Percentiles rank a stretch among this genome's conserved stretches.
These are phyloP conservation scores for Phialophora tarda DNA, from an alignment of 2,329 filamentous ascomycete genomes.

Conservation along the genomic window DNA sequence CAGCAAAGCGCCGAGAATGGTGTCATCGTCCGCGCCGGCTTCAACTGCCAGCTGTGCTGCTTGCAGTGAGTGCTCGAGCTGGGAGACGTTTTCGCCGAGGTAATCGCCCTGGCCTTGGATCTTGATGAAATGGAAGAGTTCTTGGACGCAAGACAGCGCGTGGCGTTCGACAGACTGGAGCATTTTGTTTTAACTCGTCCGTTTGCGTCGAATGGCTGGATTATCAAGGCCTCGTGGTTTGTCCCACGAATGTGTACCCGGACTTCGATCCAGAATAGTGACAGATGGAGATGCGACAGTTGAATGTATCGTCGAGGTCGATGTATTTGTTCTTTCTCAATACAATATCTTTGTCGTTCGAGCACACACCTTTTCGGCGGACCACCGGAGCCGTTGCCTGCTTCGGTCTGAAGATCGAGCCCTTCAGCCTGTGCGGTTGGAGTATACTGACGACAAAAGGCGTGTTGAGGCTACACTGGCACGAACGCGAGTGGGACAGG, in stretches of 20 bases:
- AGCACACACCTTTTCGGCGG: background rate
- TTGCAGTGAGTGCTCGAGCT: constrained; percentile 46
- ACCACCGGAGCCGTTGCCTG: background rate
- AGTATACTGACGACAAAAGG: background rate
- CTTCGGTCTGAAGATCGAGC: constrained; percentile 16
- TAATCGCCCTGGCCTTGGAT: constrained; percentile 46
- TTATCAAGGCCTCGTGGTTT: background rate
- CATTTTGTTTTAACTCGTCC: constrained; percentile 2
- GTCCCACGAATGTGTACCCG: background rate
- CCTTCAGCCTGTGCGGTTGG: background rate
- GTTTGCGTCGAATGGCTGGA: background rate
- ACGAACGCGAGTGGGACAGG: background rate
- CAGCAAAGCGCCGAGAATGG: constrained; percentile 42
- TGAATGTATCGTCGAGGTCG: background rate
- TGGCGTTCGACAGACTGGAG: constrained; percentile 36
- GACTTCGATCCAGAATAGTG: background rate
- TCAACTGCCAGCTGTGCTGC: constrained; percentile 43
- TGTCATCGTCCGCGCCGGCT: constrained; percentile 40
- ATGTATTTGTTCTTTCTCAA: constrained; percentile 5
- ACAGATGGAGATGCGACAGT: constrained; percentile 5
- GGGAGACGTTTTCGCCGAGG: constrained; percentile 46
- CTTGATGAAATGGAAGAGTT: constrained; percentile 41
- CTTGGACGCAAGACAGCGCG: constrained; percentile 35
- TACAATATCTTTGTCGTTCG: background rate
- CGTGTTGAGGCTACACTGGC: background rate